Evolutionary conservation across 2,329 filamentous ascomycete genomes (phyloP).

Genomic region (Kalmusia sp.): DNA sequence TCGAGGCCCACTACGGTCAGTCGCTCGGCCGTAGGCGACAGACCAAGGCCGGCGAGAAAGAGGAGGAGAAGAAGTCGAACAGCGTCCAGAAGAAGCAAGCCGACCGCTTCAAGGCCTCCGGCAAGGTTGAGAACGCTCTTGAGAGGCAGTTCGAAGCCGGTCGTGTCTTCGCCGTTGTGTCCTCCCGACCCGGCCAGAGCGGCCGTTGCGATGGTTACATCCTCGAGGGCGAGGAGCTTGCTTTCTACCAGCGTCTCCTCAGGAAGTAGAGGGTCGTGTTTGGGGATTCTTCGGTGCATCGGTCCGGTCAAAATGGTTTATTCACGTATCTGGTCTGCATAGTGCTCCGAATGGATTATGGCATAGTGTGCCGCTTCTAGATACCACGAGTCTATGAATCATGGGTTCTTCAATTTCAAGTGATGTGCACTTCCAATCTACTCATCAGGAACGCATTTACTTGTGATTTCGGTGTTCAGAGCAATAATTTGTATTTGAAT

Average conservation of each 20-base stretch:
- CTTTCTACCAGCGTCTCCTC: slow-evolving; percentile 99
- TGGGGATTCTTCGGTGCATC: slow-evolving; percentile 49
- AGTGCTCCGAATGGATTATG: slow-evolving; percentile 47
- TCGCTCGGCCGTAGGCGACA: slow-evolving; percentile 88
- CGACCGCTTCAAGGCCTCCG: slow-evolving; percentile 77
- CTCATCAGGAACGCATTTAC: no score
- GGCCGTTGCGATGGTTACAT: slow-evolving; percentile 97
- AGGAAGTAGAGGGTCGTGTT: slow-evolving; percentile 79
- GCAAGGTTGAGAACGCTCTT: slow-evolving; percentile 91
- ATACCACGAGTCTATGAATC: slow-evolving; percentile 49
- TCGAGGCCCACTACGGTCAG: slow-evolving; percentile 99
- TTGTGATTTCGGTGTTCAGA: no score
- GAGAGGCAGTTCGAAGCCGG: slow-evolving; percentile 99
- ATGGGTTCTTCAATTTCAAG: slow-evolving; percentile 40
- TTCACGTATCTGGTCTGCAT: slow-evolving; percentile 51
- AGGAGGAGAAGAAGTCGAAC: slow-evolving; percentile 96
- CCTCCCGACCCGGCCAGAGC: slow-evolving; percentile 94
- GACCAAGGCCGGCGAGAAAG: slow-evolving; percentile 74
- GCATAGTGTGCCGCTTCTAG: slow-evolving; percentile 47
- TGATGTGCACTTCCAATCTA: slow-evolving; percentile 29
- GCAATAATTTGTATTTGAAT: no score
- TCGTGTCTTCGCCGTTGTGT: slow-evolving; percentile 92
- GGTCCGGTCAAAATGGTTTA: slow-evolving; percentile 51
- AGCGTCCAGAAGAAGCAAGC: slow-evolving; percentile 96
- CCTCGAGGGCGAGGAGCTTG: slow-evolving; percentile 98